Conservation (phyloP, 1,284 basidiomycete species). For the Flammula alnicola region DNA sequence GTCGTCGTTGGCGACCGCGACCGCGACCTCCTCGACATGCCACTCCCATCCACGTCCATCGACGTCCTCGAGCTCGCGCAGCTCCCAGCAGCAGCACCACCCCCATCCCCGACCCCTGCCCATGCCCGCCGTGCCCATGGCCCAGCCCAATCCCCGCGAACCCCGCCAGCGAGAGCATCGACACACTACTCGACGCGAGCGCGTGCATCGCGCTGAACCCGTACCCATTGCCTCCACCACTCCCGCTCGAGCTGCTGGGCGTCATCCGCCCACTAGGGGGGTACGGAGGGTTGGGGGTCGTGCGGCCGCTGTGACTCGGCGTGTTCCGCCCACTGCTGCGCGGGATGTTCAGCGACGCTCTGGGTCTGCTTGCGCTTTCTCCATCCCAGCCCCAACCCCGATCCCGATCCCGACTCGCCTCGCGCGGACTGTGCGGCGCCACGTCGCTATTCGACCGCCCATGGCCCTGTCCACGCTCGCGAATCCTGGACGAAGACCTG, state of each 20-base stretch:
- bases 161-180: background rate
- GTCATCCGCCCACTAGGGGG: conserved; percentile 17
- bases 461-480: conserved; percentile 24
- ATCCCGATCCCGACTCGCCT: conserved; percentile 1
- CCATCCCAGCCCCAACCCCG: conserved; percentile 14
- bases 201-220: conserved; percentile 11
- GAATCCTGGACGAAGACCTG: conserved; percentile 12
- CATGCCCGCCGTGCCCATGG: background rate
- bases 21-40: conserved; percentile 8
- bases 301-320: background rate
- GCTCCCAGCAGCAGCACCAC: background rate
- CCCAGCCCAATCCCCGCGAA: background rate
- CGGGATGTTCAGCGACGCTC: background rate
- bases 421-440: conserved; percentile 9
- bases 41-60: background rate
- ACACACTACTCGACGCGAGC: conserved; percentile 11
- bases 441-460: conserved; percentile 44
- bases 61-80: background rate
- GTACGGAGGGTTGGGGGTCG: background rate
- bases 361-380: conserved; percentile 10
- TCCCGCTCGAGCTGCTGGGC: conserved; percentile 9
- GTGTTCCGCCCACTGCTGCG: background rate
- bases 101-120: background rate
- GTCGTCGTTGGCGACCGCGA: conserved; percentile 12
- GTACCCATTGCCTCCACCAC: background rate